phyloP scores from a whole-genome alignment of 345 rosid genomes.

The Camelina laxa region DNA sequence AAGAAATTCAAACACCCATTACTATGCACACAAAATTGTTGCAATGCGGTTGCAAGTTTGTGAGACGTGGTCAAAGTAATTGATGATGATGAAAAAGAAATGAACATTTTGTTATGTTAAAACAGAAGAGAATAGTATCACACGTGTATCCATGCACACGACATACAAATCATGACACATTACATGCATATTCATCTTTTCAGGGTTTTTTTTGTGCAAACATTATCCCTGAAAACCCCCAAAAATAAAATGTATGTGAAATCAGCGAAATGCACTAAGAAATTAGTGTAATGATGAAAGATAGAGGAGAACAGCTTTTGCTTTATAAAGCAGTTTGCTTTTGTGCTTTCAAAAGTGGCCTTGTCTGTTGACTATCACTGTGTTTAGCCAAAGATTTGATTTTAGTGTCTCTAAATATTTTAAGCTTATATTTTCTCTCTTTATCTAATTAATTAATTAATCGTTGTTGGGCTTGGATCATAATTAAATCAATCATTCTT shows the following conservation, averaged over 20 bases:
- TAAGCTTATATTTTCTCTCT: neutral
- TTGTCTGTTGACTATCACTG: constrained; percentile 54
- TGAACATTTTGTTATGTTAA: neutral
- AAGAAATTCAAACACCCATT: neutral
- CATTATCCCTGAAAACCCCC: neutral
- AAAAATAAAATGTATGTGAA: constrained; percentile 11
- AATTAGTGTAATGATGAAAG: constrained; percentile 43
- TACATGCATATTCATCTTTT: constrained; percentile 11
- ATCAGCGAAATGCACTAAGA: constrained; percentile 34
- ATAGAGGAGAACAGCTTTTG: constrained; percentile 54
- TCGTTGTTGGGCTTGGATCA: constrained; percentile 30
- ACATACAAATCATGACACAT: constrained; percentile 36
- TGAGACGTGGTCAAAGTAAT: constrained; percentile 44
- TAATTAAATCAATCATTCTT: too few species aligned
- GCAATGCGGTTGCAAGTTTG: constrained; percentile 11
- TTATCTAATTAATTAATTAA: neutral
- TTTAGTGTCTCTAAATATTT: constrained; percentile 31
- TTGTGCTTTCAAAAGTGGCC: constrained; percentile 48
- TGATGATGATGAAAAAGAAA: constrained; percentile 24
- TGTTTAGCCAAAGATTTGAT: constrained; percentile 51
- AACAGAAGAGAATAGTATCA: constrained; percentile 37
- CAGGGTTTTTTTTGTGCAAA: neutral
- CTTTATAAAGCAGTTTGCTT: constrained; percentile 63
- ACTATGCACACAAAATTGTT: neutral
- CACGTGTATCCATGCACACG: constrained; percentile 56